phyloP scores from a whole-genome alignment of 2,329 filamentous ascomycete species.

The Colletotrichum coccodes region DNA sequence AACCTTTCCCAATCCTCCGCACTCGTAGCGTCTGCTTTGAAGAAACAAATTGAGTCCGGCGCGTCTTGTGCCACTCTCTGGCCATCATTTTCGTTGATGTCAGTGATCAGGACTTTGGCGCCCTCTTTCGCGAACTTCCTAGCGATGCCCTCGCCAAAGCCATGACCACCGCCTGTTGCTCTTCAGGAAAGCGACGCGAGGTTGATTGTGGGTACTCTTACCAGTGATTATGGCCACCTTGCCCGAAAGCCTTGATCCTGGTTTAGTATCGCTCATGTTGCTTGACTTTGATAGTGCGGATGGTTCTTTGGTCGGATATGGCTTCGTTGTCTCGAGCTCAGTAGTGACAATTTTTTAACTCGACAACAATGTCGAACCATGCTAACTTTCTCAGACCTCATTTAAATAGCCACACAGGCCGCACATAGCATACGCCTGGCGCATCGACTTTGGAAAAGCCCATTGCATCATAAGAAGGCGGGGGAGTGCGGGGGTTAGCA shows the following conservation, averaged over 20 bases:
- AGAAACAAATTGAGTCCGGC: slow-evolving; percentile 46
- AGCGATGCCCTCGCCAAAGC: slow-evolving; percentile 72
- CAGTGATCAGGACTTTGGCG: slow-evolving; percentile 69
- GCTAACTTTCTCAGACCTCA: not conserved
- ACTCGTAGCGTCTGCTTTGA: slow-evolving; percentile 60
- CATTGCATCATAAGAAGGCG: slow-evolving; percentile 30
- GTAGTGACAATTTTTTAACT: too few relatives aligned
- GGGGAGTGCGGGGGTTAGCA: slow-evolving; percentile 23
- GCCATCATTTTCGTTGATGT: slow-evolving; percentile 66
- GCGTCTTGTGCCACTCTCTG: slow-evolving; percentile 50
- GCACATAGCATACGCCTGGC: not conserved
- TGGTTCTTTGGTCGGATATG: not conserved
- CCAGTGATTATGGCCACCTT: slow-evolving; percentile 23
- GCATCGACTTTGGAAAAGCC: not conserved
- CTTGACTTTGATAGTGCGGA: not conserved
- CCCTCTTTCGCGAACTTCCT: slow-evolving; percentile 69
- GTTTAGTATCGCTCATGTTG: not conserved
- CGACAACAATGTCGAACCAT: not conserved
- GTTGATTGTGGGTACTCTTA: not conserved
- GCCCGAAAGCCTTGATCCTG: slow-evolving; percentile 15
- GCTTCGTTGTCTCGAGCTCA: not conserved
- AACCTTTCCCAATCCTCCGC: slow-evolving; percentile 63
- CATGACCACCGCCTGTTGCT: slow-evolving; percentile 40
- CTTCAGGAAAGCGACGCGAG: not conserved
- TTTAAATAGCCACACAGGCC: not conserved